Evolutionary conservation across 371 early-diverging fungal species (phyloP), one percentile per base, ranked within the genome.

Genomic region (Apophysomyces elegans): DNA sequence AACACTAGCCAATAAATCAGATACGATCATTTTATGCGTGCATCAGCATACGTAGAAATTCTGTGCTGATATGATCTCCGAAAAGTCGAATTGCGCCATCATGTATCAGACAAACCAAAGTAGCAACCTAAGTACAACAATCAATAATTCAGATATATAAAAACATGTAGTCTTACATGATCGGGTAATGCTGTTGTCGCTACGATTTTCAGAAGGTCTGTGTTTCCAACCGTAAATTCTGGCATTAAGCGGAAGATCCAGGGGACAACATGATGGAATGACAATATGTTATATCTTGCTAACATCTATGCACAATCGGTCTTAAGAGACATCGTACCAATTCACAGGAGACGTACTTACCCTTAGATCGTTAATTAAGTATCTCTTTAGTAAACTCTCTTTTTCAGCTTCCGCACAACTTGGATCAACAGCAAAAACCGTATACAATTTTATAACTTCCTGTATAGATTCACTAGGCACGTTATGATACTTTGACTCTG

Each of bases 161-260:
- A 57, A 12, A 13, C 7, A 47, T n/a, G 1, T 39, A 6, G 7
- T 32, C 70, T 65, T 68, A 80, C 76, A 41, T 72, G 66, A 44
- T 76, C 70, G 5, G 81, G 81, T 32, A 81, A 56, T 7, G 70
- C 37, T 64, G 74, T 71, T 1, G 68, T 37, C 5, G 70, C 54
- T 2, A 72, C 58, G 1, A 77, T 64, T 16, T 66, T 66, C 32
- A 78, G 18, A 7, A 77, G 43, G 16, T 71, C 68, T 9, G 58
- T 47, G 14, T 77, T 70, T 9, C 75, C 79, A 14, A 67, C 58
- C 2, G 65, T 57, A 1, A 50, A 37, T 14, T 45, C 21, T 8
- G 81, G 69, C 44, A 72, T 37, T 26, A 70, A 64, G 9, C 62
- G 72, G 62, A 70, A 78, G n/a, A 78, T n/a, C 12, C 73, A 47